Evolutionary conservation across 2,329 filamentous ascomycete species (phyloP), one percentile per base, ranked within the genome.

Genomic region (Botrytis pseudocinerea): DNA sequence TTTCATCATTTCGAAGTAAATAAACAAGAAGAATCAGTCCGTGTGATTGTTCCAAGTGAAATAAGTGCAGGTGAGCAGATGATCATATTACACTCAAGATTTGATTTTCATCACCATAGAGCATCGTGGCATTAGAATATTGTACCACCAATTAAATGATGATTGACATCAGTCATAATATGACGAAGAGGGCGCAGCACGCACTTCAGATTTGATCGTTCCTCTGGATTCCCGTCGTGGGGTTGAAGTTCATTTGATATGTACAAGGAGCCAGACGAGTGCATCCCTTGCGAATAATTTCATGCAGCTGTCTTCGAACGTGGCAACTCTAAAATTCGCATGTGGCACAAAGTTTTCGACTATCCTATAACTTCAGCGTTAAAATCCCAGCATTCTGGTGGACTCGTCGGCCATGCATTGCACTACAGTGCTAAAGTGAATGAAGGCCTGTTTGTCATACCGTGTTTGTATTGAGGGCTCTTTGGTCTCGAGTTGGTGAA

Each of bases 21-120:
- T 2, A 22, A 32, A 42, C 38, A 16, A 32, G 16, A 57, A 57
- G 25, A 44, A 40, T 61, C 32, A 32, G 28, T 61, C 62, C 70
- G 63, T 59, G 65, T 59, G 51, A 61, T 72, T 60, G 32, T 68
- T 54, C 46, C 32, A 42, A 69, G n/a, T 51, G 25, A 25, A 40
- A n/a, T 28, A 28, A 57, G 65, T 68, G 65, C 40, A 63, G 40
- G 60, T 68, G 73, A 71, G 73, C 76, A 76, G 73, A 75, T 76
- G 76, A 76, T 73, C 76, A 75, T 71, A 69, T 61, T 69, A 51
- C 62, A 69, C 70, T 54, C 32, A 42, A 60, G 40, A 25, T 51
- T 57, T 12, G 35, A 9, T 42, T 60, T 32, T 44, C 42, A 70
- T 68, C 54, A 72, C 40, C 51, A 63, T 28, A 20, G 42, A 60